Percentiles rank a stretch among this genome's conserved stretches.
Evolutionary conservation across 768 basidiomycete genomes (phyloP).

Genomic region (Pleurotus platypus): DNA sequence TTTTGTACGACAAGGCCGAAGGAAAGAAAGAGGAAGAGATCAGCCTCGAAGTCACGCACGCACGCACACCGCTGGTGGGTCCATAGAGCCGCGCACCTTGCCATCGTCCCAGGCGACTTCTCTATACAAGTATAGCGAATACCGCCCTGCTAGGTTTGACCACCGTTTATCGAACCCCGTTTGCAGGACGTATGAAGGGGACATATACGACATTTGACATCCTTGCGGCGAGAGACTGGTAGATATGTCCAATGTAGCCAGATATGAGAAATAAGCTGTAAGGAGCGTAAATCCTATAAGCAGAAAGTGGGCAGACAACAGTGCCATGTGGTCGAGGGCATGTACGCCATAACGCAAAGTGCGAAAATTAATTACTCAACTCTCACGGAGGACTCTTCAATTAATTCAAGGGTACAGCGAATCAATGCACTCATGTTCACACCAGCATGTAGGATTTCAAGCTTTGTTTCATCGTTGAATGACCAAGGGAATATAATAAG

Average conservation of each 20-base stretch:
- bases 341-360: background rate
- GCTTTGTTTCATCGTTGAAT: background rate
- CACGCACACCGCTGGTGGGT: no score
- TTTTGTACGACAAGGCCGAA: background rate
- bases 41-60: no score
- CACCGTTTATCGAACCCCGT: conserved; percentile 60
- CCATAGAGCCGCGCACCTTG: conserved; percentile 39
- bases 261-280: conserved; percentile 34
- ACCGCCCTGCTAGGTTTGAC: conserved; percentile 70
- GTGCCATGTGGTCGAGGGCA: background rate
- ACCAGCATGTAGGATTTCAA: background rate
- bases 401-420: no score
- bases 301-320: conserved; percentile 16
- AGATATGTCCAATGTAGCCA: conserved; percentile 39
- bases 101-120: conserved; percentile 80
- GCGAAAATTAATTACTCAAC: background rate
- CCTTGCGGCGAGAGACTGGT: conserved; percentile 75
- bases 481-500: conserved; percentile 8
- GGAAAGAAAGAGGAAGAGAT: background rate
- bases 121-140: conserved; percentile 88
- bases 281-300: conserved; percentile 33
- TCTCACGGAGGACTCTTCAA: no score
- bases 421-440: background rate
- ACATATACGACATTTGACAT: conserved; percentile 97
- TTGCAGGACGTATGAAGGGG: conserved; percentile 81